Conservation (phyloP, 2,329 filamentous ascomycete genomes). For the Clonostachys byssicola region DNA sequence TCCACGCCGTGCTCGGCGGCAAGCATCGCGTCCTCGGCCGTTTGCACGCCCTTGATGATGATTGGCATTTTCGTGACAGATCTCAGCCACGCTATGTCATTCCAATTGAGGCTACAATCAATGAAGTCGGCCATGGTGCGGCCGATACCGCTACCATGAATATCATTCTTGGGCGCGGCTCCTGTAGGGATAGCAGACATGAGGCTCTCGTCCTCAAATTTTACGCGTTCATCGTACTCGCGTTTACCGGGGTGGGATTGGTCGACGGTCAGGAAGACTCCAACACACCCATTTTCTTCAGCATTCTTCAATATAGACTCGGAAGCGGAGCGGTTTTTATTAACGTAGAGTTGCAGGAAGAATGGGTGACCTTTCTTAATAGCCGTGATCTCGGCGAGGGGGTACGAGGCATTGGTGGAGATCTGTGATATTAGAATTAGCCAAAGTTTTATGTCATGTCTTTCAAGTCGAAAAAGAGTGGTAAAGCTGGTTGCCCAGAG, state of each 20-base stretch:
- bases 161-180: slow-evolving; percentile 42
- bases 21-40: slow-evolving; percentile 16
- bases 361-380: slow-evolving; percentile 12
- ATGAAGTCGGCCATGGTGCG: slow-evolving; percentile 53
- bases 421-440: slow-evolving; percentile 51
- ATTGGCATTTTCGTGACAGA: slow-evolving; percentile 33
- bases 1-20: slow-evolving; percentile 58
- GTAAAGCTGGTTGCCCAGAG: no score
- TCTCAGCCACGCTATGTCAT: slow-evolving; percentile 61
- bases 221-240: slow-evolving; percentile 39
- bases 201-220: slow-evolving; percentile 33
- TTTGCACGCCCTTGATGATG: slow-evolving; percentile 20
- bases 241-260: slow-evolving; percentile 52
- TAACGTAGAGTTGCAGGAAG: slow-evolving; percentile 61
- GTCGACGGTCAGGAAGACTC: slow-evolving; percentile 56
- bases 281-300: slow-evolving; percentile 38
- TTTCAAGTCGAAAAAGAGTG: no score
- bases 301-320: slow-evolving; percentile 42
- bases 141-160: slow-evolving; percentile 49
- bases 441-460: slow-evolving; percentile 20
- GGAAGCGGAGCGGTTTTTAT: slow-evolving; percentile 48
- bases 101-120: slow-evolving; percentile 55
- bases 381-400: slow-evolving; percentile 43
- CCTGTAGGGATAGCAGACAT: slow-evolving; percentile 44
- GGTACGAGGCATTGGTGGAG: slow-evolving; percentile 55